These are phyloP conservation scores for Mesembryanthemum crystallinum DNA, from an alignment of 148 eudicot species.

Conservation along the genomic window DNA sequence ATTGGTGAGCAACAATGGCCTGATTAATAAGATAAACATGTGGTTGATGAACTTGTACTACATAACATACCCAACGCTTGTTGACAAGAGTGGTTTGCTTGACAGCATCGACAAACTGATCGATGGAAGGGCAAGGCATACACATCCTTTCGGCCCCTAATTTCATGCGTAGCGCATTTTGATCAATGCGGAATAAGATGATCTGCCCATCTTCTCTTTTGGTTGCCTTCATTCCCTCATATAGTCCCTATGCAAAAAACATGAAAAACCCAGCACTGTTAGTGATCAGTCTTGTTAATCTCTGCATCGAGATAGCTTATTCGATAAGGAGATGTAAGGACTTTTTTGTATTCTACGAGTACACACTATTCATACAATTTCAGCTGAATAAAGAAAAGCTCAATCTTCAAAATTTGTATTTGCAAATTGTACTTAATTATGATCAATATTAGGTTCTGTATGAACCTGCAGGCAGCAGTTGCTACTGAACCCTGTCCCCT, in stretches of 20 bases:
- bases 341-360: too few species aligned
- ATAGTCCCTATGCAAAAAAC: slow-evolving; percentile 29
- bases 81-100: slow-evolving; percentile 44
- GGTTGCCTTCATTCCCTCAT: slow-evolving; percentile 45
- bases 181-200: slow-evolving; percentile 35
- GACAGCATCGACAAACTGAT: slow-evolving; percentile 44
- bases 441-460: too few species aligned
- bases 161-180: slow-evolving; percentile 42
- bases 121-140: slow-evolving; percentile 47
- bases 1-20: too few species aligned
- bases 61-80: slow-evolving; percentile 36
- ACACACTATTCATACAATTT: too few species aligned
- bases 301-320: neutral
- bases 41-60: too few species aligned
- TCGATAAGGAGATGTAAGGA: neutral
- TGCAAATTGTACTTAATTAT: too few species aligned
- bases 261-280: neutral
- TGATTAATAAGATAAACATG: neutral
- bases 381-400: too few species aligned
- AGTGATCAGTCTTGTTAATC: neutral
- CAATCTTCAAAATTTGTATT: too few species aligned
- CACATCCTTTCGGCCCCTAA: slow-evolving; percentile 46
- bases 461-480: too few species aligned
- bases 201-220: slow-evolving; percentile 34
- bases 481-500: too few species aligned